Base-by-base conservation (phyloP, 2,329 filamentous ascomycete genomes). In the Peltaster fructicola region DNA sequence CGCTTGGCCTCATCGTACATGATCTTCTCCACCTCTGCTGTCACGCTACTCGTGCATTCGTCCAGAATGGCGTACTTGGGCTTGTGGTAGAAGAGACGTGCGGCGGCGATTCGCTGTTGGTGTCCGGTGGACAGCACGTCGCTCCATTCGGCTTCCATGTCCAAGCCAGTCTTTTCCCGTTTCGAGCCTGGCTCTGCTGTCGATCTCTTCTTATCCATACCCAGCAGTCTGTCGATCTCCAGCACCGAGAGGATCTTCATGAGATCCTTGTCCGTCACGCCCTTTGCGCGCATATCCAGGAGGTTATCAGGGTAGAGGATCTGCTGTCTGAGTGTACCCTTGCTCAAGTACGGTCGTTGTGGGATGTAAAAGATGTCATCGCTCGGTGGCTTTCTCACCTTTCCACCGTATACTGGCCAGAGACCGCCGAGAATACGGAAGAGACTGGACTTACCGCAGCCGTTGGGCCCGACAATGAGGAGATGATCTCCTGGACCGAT, bases 1-100 rank as follows among this genome's bases (percentile, higher is more conserved):
- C 68, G 63, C 61, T 98, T 95, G 24, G 88, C 88, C 27, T 81
- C 84, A 40, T 93, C 85, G 51, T 98, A 98, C 82, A 98, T 95
- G 47, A 81, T 66, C 47, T 81, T 76, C 47, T 98, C 88, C 32
- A 84, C 82, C 39, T 95, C 85, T 14, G 93, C 64, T 9, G 90
- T 93, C n/a, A 98, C 81, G 25, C 73, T 81, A 29, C 75, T 84
- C 5, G 88, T 98, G 53, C 88, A 98, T 56, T 98, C 88, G 48
- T 98, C 88, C 17, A 98, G 61, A 38, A 98, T 98, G 7, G 88
- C 88, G 50, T 92, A 95, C 40, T 77, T 74, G 0, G 85, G 85
- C 7, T 71, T 65, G 53, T 95, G 85, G 53, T 95, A 95, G 53
- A 93, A 93, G 10, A 92, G 65, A 0, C 88, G 66, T 1, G 88